These are phyloP conservation scores for Coix lacrymajobi DNA, from an alignment of 176 grass and related monocot species.

Conservation along the genomic window DNA sequence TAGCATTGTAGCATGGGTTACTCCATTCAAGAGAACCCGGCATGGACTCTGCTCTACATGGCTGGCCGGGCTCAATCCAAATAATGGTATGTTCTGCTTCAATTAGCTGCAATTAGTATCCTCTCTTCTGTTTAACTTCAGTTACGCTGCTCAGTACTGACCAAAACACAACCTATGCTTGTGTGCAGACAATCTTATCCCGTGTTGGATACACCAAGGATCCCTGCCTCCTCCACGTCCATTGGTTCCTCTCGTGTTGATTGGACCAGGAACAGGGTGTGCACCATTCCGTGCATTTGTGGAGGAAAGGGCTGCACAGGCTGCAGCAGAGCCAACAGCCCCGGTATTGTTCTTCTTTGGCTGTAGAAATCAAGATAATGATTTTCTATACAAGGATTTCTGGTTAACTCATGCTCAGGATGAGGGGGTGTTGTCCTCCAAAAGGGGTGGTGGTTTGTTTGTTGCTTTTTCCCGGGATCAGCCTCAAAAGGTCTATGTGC, in stretches of 20 bases:
- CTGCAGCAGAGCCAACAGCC: constrained; percentile 29
- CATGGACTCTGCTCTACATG: constrained; percentile 80
- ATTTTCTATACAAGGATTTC: constrained; percentile 87
- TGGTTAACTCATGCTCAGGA: constrained; percentile 72
- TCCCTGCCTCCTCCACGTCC: constrained; percentile 54
- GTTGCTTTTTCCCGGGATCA: constrained; percentile 93
- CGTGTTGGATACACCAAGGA: constrained; percentile 69
- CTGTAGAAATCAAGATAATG: constrained; percentile 59
- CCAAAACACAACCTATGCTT: constrained; percentile 6
- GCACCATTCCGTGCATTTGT: constrained; percentile 86
- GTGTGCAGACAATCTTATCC: constrained; percentile 56
- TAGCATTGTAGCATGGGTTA: constrained; percentile 69
- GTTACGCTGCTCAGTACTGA: not conserved
- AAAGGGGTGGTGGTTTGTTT: constrained; percentile 81
- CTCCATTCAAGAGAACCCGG: constrained; percentile 71
- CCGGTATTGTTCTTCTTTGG: constrained; percentile 88
- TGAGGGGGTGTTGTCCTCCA: constrained; percentile 49
- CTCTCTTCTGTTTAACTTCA: not conserved
- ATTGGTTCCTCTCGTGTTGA: constrained; percentile 70
- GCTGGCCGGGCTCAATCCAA: constrained; percentile 59
- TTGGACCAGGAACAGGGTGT: constrained; percentile 90
- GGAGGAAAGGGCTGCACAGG: constrained; percentile 59
- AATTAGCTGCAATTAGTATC: not conserved
- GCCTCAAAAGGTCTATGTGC: constrained; percentile 77
- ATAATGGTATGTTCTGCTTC: constrained; percentile 37